phyloP scores from a whole-genome alignment of 2,329 filamentous ascomycete genomes.

The Penicillium sp. region DNA sequence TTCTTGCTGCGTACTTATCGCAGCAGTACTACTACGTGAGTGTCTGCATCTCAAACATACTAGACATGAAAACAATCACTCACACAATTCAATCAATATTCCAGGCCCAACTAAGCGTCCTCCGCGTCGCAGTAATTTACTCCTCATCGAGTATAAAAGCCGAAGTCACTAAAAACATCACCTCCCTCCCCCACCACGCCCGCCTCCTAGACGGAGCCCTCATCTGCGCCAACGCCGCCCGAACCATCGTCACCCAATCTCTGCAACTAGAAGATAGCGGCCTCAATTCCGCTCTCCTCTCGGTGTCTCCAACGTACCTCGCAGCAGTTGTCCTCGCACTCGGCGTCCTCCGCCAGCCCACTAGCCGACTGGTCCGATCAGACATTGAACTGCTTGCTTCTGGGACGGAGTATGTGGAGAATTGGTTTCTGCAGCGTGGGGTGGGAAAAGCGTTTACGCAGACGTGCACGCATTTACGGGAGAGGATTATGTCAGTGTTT shows the following conservation, averaged over 20 bases:
- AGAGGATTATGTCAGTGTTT: neutral
- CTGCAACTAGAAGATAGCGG: neutral
- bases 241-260: neutral
- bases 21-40: slow-evolving; percentile 4
- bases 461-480: neutral
- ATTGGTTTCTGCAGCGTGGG: neutral
- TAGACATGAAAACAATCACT: neutral
- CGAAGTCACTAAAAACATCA: neutral
- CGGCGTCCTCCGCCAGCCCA: neutral
- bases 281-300: neutral
- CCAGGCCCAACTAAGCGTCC: slow-evolving; percentile 11
- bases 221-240: neutral
- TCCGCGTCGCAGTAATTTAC: slow-evolving; percentile 10
- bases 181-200: neutral
- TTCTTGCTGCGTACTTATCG: neutral
- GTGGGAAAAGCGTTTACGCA: neutral
- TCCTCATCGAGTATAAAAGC: neutral
- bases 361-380: neutral
- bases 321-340: neutral
- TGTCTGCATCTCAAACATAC: neutral
- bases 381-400: neutral
- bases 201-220: neutral
- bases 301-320: neutral
- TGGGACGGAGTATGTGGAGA: neutral
- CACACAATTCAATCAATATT: neutral